These are phyloP conservation scores for Volvox reticuliferus DNA, from an alignment of 139 green algal species.

Conservation along the genomic window DNA sequence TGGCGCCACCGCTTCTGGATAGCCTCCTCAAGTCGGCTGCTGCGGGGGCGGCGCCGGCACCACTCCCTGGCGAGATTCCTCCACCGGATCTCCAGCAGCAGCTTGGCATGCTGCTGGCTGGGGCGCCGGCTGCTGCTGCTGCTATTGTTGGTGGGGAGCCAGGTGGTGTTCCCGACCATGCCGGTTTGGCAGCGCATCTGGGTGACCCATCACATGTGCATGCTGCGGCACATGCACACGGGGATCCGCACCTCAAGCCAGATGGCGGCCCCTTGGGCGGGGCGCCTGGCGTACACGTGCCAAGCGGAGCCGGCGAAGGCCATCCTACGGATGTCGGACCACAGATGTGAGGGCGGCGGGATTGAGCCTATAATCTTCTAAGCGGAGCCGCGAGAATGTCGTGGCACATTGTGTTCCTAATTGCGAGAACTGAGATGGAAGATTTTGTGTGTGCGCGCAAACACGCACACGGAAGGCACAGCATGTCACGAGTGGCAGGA, in stretches of 20 bases:
- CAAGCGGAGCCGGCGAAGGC: not conserved
- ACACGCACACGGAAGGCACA: too few species aligned
- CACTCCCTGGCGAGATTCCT: not conserved
- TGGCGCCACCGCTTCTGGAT: slow-evolving; percentile 15
- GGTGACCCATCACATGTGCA: not conserved
- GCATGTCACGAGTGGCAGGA: too few species aligned
- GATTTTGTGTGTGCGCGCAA: too few species aligned
- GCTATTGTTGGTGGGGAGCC: not conserved
- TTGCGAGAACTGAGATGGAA: too few species aligned
- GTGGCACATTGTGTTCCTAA: too few species aligned
- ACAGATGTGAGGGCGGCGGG: not conserved
- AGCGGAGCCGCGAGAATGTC: too few species aligned
- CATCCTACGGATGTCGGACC: not conserved
- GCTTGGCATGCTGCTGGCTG: slow-evolving; percentile 14
- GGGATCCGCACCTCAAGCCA: not conserved
- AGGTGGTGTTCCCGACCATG: not conserved
- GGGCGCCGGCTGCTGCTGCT: not conserved
- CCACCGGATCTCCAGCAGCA: not conserved
- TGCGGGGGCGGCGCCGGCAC: not conserved
- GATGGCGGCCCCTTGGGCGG: not conserved
- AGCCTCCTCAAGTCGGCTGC: slow-evolving; percentile 21
- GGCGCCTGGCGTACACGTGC: not conserved
- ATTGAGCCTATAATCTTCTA: too few species aligned
- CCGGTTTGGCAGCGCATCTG: not conserved
- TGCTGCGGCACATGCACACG: not conserved